Conservation (phyloP, 2,329 filamentous ascomycete genomes). For the Arthrobotrys megalospora region DNA sequence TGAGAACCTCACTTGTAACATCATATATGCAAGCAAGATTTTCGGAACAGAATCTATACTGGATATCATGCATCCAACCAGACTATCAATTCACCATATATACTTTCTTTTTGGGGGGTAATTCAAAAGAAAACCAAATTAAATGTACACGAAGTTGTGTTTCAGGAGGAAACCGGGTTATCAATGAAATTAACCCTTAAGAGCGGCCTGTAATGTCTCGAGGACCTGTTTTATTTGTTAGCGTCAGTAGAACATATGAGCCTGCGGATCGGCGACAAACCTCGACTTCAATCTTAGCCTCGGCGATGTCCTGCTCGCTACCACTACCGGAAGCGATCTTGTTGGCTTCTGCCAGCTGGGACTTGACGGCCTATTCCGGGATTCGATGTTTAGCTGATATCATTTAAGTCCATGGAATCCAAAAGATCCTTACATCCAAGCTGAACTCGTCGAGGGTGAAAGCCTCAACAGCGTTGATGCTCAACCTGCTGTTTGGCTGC, state of each 20-base stretch:
- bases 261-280: constrained; percentile 71
- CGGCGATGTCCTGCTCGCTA: constrained; percentile 96
- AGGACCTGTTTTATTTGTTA: constrained; percentile 74
- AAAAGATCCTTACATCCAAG: constrained; percentile 74
- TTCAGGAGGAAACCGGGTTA: background rate
- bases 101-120: constrained; percentile 45
- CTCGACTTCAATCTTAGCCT: constrained; percentile 99
- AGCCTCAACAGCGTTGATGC: constrained; percentile 98
- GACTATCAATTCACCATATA: constrained; percentile 59
- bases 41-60: constrained; percentile 25
- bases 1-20: constrained; percentile 17
- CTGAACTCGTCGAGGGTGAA: constrained; percentile 97
- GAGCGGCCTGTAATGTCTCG: constrained; percentile 83
- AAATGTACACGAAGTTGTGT: constrained; percentile 60
- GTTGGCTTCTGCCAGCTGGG: constrained; percentile 93
- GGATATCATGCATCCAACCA: constrained; percentile 27
- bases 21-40: background rate
- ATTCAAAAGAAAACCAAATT: constrained; percentile 30
- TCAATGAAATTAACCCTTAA: constrained; percentile 71
- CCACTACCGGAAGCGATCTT: constrained; percentile 92
- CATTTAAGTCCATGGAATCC: constrained; percentile 35
- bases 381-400: constrained; percentile 33
- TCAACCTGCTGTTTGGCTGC: constrained; percentile 92
- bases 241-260: background rate
- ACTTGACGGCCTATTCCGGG: constrained; percentile 77